These are phyloP conservation scores for Emergomyces africanus DNA, from an alignment of 2,329 filamentous ascomycete genomes.

Conservation along the genomic window DNA sequence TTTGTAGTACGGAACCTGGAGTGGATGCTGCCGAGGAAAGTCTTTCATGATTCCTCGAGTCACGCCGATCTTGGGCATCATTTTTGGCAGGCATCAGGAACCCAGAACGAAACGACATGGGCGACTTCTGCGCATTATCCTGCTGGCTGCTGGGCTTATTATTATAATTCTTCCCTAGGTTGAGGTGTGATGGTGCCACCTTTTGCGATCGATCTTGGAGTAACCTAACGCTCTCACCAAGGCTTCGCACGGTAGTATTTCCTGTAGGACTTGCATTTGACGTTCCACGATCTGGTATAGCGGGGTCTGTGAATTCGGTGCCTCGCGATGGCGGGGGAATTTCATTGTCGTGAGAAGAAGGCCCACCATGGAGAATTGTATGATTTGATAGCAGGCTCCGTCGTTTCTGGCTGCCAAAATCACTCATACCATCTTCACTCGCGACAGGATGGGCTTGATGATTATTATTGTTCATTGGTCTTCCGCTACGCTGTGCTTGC, in stretches of 20 bases:
- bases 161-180: conserved; percentile 50
- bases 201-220: conserved; percentile 45
- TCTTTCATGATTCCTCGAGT: conserved; percentile 61
- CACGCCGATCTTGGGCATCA: conserved; percentile 37
- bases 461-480: conserved; percentile 24
- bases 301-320: conserved; percentile 67
- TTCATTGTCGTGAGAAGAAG: conserved; percentile 31
- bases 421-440: conserved; percentile 32
- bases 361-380: conserved; percentile 29
- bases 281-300: conserved; percentile 56
- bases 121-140: conserved; percentile 53
- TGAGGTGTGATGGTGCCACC: conserved; percentile 32
- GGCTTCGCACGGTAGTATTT: conserved; percentile 46
- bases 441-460: conserved; percentile 18
- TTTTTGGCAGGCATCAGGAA: conserved; percentile 51
- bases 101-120: conserved; percentile 62
- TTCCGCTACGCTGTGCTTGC: conserved; percentile 69
- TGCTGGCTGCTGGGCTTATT: conserved; percentile 43
- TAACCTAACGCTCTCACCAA: conserved; percentile 67
- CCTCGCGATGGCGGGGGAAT: conserved; percentile 58
- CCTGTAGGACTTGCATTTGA: conserved; percentile 61
- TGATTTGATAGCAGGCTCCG: conserved; percentile 48
- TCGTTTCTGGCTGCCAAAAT: conserved; percentile 39
- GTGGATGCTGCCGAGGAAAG: conserved; percentile 61
- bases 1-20: conserved; percentile 46